Evolutionary conservation across 2,329 filamentous ascomycete genomes (phyloP).

Genomic region (Fusarium brachygibbosum): DNA sequence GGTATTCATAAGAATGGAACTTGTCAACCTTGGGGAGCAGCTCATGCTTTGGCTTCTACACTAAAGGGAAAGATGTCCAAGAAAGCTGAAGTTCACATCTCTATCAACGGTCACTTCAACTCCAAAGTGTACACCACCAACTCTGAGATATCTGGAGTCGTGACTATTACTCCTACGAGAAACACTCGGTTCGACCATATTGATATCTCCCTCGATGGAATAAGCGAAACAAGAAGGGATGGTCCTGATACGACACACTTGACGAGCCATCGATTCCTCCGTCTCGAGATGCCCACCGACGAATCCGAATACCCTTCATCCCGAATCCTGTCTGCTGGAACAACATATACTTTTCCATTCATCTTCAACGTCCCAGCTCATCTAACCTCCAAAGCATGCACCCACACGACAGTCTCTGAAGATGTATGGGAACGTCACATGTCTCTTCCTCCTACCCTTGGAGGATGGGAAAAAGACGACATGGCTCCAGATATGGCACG

Average conservation of each 20-base stretch:
- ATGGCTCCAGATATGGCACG: slow-evolving; percentile 34
- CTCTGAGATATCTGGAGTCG: slow-evolving; percentile 42
- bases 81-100: slow-evolving; percentile 27
- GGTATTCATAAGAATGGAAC: slow-evolving; percentile 26
- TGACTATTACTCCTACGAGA: slow-evolving; percentile 28
- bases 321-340: slow-evolving; percentile 29
- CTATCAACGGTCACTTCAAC: slow-evolving; percentile 43
- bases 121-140: slow-evolving; percentile 47
- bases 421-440: slow-evolving; percentile 37
- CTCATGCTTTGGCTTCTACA: slow-evolving; percentile 14
- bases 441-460: slow-evolving; percentile 37
- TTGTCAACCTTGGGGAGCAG: slow-evolving; percentile 31
- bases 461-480: slow-evolving; percentile 44
- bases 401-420: slow-evolving; percentile 22
- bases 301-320: slow-evolving; percentile 32
- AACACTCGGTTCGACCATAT: slow-evolving; percentile 35
- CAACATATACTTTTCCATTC: slow-evolving; percentile 42
- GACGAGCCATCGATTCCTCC: slow-evolving; percentile 42
- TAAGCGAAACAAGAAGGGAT: slow-evolving; percentile 37
- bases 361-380: slow-evolving; percentile 45
- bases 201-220: slow-evolving; percentile 40
- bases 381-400: slow-evolving; percentile 37
- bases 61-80: slow-evolving; percentile 24
- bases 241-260: slow-evolving; percentile 40
- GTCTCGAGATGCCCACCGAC: slow-evolving; percentile 42